Conservation (phyloP, 768 basidiomycete genomes). For the Mycena pura region DNA sequence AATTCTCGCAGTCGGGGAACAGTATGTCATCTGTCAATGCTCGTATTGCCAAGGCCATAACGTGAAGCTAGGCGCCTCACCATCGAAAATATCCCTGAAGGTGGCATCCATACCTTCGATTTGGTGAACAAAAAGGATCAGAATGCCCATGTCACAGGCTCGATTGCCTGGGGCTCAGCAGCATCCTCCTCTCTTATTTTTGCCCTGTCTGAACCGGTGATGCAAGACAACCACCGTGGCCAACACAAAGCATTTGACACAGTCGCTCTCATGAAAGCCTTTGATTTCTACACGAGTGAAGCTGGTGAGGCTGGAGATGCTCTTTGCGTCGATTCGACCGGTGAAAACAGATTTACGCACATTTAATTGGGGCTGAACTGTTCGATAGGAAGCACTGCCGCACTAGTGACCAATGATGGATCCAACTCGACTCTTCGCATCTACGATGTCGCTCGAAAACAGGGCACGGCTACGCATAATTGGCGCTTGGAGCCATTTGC, state of each 20-base stretch:
- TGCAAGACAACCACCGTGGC: conserved; percentile 37
- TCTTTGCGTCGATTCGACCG: conserved; percentile 51
- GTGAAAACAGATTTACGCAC: conserved; percentile 33
- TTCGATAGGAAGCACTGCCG: conserved; percentile 30
- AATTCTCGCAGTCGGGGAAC: conserved; percentile 50
- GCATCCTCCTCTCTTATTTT: conserved; percentile 50
- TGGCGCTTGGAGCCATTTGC: conserved; percentile 45
- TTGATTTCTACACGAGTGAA: conserved; percentile 52
- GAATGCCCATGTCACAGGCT: conserved; percentile 43
- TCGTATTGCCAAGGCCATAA: not conserved
- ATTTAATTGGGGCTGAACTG: not conserved
- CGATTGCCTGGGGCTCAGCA: conserved; percentile 59
- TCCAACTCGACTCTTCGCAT: conserved; percentile 45
- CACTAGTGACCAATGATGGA: conserved; percentile 38
- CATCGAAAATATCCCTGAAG: conserved; percentile 25
- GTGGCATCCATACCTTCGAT: conserved; percentile 20
- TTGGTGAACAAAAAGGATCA: conserved; percentile 22
- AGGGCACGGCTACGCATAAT: conserved; percentile 32
- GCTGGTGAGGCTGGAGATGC: conserved; percentile 64
- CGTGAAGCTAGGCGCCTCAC: conserved; percentile 6
- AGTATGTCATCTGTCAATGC: conserved; percentile 33
- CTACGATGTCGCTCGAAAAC: conserved; percentile 55
- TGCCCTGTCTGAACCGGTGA: conserved; percentile 60
- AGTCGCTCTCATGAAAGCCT: conserved; percentile 24
- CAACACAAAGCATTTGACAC: conserved; percentile 61